A percentile compares a stretch with the other conserved stretches of the same genome.
phyloP scores from a whole-genome alignment of 495 filamentous ascomycete genomes.

The Evernia prunastri region DNA sequence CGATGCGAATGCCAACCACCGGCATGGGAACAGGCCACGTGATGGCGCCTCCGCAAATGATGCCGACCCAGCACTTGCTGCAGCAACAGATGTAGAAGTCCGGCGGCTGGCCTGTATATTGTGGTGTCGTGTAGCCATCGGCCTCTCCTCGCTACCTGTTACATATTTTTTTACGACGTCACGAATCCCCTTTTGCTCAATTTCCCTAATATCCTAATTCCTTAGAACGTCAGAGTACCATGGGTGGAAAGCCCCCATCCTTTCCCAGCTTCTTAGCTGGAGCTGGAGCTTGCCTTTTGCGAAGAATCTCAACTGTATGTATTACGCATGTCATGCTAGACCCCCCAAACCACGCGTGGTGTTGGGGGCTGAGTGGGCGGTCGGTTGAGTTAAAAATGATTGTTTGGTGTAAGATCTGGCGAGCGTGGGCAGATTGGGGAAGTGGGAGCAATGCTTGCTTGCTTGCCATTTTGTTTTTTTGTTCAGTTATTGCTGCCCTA shows the following conservation, averaged over 20 bases:
- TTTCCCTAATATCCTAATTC: not conserved
- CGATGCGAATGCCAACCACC: constrained; percentile 34
- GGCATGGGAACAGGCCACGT: constrained; percentile 39
- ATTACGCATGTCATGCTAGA: constrained; percentile 7
- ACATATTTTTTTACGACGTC: not conserved
- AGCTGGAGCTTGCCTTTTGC: not conserved
- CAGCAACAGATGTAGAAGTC: constrained; percentile 33
- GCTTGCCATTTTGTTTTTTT: too few species aligned
- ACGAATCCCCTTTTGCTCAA: not conserved
- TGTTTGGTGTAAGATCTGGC: not conserved
- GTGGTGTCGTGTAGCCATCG: not conserved
- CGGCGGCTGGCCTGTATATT: not conserved
- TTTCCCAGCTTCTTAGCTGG: not conserved
- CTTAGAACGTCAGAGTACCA: not conserved
- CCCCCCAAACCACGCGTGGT: not conserved
- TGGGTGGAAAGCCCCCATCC: not conserved
- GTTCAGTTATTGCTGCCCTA: not conserved
- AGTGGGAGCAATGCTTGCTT: not conserved
- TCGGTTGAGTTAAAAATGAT: not conserved
- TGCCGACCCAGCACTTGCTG: constrained; percentile 30
- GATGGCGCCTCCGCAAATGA: constrained; percentile 43
- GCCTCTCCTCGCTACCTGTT: not conserved
- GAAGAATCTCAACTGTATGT: not conserved
- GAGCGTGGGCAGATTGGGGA: not conserved
- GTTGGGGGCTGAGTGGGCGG: not conserved